These are phyloP conservation scores for Tephrocybe sp. DNA, from an alignment of 768 basidiomycete genomes.

Conservation along the genomic window DNA sequence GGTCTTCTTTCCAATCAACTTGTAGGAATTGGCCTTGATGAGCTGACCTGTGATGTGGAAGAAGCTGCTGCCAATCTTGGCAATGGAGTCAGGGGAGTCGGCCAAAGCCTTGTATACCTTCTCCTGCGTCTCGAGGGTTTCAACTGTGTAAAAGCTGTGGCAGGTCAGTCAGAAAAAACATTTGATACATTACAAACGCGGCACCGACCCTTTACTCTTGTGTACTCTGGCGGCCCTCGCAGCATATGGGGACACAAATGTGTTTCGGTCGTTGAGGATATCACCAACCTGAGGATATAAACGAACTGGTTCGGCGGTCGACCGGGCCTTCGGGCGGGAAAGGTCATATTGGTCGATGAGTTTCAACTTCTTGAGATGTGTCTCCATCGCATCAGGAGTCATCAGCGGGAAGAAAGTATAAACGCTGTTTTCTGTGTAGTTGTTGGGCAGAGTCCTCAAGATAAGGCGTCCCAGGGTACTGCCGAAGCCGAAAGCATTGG, in stretches of 20 bases:
- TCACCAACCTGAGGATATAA: conserved; percentile 51
- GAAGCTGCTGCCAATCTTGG: conserved; percentile 60
- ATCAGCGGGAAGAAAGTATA: conserved; percentile 91
- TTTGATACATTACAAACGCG: no score
- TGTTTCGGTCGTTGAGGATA: conserved; percentile 44
- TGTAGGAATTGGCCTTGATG: conserved; percentile 51
- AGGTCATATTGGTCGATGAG: conserved; percentile 54
- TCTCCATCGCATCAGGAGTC: conserved; percentile 70
- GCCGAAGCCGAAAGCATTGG: conserved; percentile 70
- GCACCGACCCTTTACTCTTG: conserved; percentile 52
- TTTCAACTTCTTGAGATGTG: conserved; percentile 53
- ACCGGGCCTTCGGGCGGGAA: conserved; percentile 39
- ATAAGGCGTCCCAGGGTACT: conserved; percentile 73
- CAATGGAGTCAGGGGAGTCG: conserved; percentile 43
- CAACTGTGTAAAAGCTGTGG: conserved; percentile 64
- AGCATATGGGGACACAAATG: conserved; percentile 49
- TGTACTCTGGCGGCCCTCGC: conserved; percentile 51
- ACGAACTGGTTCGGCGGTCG: conserved; percentile 29
- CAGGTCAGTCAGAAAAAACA: neutral
- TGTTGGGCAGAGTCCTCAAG: conserved; percentile 67
- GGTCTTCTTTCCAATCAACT: conserved; percentile 52
- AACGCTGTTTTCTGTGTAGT: conserved; percentile 65
- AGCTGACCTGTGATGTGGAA: conserved; percentile 60
- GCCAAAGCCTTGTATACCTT: conserved; percentile 47
- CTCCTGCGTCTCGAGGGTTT: conserved; percentile 46